phyloP scores from a whole-genome alignment of 495 filamentous ascomycete species.

The Niebla homalea region DNA sequence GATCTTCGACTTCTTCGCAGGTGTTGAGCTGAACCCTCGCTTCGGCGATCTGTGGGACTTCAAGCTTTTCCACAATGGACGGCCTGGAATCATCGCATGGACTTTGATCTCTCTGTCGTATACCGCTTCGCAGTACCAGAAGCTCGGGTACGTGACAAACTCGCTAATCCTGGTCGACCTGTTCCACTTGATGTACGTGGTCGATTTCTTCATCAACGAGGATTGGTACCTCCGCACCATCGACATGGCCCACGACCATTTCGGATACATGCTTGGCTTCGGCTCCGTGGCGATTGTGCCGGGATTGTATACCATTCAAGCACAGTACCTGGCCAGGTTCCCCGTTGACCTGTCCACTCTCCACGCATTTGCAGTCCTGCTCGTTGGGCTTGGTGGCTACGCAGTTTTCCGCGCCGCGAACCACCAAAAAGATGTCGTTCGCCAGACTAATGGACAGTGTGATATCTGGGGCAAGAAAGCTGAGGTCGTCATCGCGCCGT shows the following conservation, averaged over 20 bases:
- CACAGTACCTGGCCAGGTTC: conserved; percentile 33
- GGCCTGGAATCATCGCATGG: conserved; percentile 32
- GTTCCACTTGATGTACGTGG: conserved; percentile 32
- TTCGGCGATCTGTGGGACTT: conserved; percentile 34
- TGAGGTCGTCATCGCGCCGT: conserved; percentile 25
- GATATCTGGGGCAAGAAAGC: conserved; percentile 31
- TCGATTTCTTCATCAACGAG: conserved; percentile 40
- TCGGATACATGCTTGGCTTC: conserved; percentile 39
- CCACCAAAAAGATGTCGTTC: conserved; percentile 34
- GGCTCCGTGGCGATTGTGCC: conserved; percentile 34
- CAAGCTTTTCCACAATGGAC: conserved; percentile 38
- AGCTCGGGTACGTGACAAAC: conserved; percentile 29
- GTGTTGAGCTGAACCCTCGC: conserved; percentile 37
- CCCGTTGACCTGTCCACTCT: conserved; percentile 24
- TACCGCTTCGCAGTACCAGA: conserved; percentile 32
- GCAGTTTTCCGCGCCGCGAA: conserved; percentile 33
- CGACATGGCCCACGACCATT: conserved; percentile 39
- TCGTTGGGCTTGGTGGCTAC: conserved; percentile 29
- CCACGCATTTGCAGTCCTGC: conserved; percentile 19
- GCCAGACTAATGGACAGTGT: conserved; percentile 28
- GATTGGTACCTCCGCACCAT: conserved; percentile 37
- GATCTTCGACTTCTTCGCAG: conserved; percentile 34
- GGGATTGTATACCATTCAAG: conserved; percentile 34
- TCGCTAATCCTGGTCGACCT: conserved; percentile 32
- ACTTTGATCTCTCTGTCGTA: conserved; percentile 33